Conservation (phyloP, 495 filamentous ascomycete genomes). For the Thermothielavioides terrestris region DNA sequence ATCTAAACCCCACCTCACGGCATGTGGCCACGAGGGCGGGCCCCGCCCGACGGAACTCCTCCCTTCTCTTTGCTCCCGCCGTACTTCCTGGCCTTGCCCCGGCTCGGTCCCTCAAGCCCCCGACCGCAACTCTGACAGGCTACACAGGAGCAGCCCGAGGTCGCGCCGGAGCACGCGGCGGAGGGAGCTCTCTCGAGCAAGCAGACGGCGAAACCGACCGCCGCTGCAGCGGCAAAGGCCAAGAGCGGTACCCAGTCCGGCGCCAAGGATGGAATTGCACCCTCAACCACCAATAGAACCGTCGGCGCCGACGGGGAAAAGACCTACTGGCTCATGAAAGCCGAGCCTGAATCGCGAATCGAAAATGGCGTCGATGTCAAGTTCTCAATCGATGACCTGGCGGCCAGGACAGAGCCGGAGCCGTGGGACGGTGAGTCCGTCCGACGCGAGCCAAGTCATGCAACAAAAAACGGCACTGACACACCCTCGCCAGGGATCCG, state of each 20-base stretch:
- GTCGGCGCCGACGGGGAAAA: slow-evolving; percentile 16
- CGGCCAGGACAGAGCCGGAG: slow-evolving; percentile 59
- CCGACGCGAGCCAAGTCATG: too few relatives aligned
- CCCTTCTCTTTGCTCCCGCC: not conserved
- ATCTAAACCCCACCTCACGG: too few relatives aligned
- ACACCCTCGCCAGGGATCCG: slow-evolving; percentile 34
- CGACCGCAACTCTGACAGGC: not conserved
- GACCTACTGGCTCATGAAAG: slow-evolving; percentile 90
- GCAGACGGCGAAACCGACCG: not conserved
- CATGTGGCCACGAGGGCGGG: too few relatives aligned
- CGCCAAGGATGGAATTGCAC: too few relatives aligned
- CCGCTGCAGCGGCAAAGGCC: not conserved
- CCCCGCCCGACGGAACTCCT: too few relatives aligned
- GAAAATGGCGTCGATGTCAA: slow-evolving; percentile 81
- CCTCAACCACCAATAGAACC: not conserved
- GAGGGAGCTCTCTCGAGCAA: slow-evolving; percentile 6
- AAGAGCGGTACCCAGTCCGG: not conserved
- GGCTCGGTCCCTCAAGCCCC: too few relatives aligned
- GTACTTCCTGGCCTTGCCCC: not conserved
- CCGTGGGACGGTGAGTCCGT: slow-evolving; percentile 69
- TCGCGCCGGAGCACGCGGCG: slow-evolving; percentile 1
- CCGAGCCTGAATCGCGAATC: slow-evolving; percentile 78
- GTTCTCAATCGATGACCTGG: slow-evolving; percentile 91
- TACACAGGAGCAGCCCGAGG: not conserved
- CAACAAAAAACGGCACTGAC: not conserved